These are phyloP conservation scores for Lyophyllum shimeji DNA, from an alignment of 768 basidiomycete species.

Conservation along the genomic window DNA sequence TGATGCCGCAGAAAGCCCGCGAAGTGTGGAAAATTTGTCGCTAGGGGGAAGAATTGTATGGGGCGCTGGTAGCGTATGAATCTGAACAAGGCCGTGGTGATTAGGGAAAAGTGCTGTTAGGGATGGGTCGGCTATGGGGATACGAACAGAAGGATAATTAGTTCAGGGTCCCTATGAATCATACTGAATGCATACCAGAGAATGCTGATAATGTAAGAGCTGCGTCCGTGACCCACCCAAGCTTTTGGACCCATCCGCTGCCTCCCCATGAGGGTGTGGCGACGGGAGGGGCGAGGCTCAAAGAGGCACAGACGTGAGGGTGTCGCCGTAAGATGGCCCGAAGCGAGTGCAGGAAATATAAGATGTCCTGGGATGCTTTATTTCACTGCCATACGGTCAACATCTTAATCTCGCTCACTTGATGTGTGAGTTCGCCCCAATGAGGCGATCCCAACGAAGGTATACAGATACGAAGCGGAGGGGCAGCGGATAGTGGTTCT, in stretches of 20 bases:
- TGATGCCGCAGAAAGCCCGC: conserved; percentile 68
- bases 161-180: neutral
- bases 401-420: conserved; percentile 40
- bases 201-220: conserved; percentile 76
- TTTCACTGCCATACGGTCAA: neutral
- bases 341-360: conserved; percentile 71
- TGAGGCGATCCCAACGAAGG: conserved; percentile 58
- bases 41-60: conserved; percentile 76
- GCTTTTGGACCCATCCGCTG: conserved; percentile 70
- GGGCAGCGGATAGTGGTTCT: conserved; percentile 18
- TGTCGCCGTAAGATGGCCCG: conserved; percentile 57
- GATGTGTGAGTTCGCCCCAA: conserved; percentile 64
- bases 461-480: conserved; percentile 60
- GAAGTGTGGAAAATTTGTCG: conserved; percentile 78
- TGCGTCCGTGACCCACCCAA: conserved; percentile 80
- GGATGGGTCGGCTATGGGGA: conserved; percentile 67
- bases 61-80: conserved; percentile 74
- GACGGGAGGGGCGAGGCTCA: conserved; percentile 65
- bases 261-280: conserved; percentile 61
- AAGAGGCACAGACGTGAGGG: conserved; percentile 62
- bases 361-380: conserved; percentile 51
- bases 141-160: neutral
- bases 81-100: conserved; percentile 82
- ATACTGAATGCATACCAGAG: conserved; percentile 48
- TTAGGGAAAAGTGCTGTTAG: conserved; percentile 73